Evolutionary conservation across 2,329 filamentous ascomycete species (phyloP), one percentile per base, ranked within the genome.

Genomic region (Trichophyton mentagrophytes): DNA sequence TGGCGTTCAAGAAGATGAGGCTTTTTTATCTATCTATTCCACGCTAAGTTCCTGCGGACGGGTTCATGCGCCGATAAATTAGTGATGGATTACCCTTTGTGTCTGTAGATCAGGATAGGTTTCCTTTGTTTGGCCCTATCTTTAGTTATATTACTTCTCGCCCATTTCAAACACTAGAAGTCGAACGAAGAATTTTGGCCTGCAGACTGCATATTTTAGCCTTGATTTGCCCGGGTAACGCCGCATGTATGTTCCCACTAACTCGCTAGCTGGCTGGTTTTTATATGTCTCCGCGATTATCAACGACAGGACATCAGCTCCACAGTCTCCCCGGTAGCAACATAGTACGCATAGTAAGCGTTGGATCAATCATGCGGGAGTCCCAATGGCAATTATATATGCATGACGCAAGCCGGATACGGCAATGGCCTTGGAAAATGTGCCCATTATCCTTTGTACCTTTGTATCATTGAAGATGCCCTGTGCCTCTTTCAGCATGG

Each of bases 71-170:
- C n/a, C 51, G 3, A 36, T 36, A 55, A 33, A 55, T 27, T 38
- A 38, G 11, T 8, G 7, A n/a, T 55, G 51, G 51, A 8, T 20
- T 55, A n/a, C 51, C 33, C 51, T 55, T 55, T 55, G 51, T 55
- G 30, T 20, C 13, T 17, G 51, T 55, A 33, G 51, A 55, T 36
- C 30, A 17, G 27, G 22, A 20, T 38, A 38, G 8, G 33, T 38
- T 55, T 55, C 51, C 51, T 55, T 55, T 55, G 51, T 55, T 30
- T 55, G 27, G 2, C 27, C 13, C 46, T 51, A 55, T 55, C 51
- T 55, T 36, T 55, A 51, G 13, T 15, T 51, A 13, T 9, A 3
- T 38, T 9, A 38, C 33, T 38, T 2, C 33, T 47, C 4, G 17
- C 44, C 44, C 44, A 47, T 17, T 17, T 22, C 44, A 20, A 22